Conservation (phyloP, 352 stramenopile genomes). For the Halophytophthora batemanensis region DNA sequence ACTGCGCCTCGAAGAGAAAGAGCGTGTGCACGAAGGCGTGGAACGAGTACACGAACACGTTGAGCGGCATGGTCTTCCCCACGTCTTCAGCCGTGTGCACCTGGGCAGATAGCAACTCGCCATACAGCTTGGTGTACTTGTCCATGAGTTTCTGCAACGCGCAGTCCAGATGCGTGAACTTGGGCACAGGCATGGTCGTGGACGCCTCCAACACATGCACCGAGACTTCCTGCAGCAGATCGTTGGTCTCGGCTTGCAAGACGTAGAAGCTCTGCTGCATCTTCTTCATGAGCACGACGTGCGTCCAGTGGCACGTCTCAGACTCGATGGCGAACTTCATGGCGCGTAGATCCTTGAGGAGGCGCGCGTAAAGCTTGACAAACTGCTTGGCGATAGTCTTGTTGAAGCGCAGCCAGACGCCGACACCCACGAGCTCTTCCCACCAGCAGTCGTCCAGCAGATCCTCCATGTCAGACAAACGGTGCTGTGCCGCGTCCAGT, state of each 20-base stretch:
- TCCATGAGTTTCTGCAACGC: slow-evolving; percentile 47
- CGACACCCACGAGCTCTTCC: slow-evolving; percentile 65
- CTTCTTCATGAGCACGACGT: slow-evolving; percentile 56
- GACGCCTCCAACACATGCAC: slow-evolving; percentile 26
- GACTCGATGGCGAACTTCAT: slow-evolving; percentile 77
- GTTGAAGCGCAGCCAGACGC: slow-evolving; percentile 59
- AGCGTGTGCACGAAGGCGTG: slow-evolving; percentile 64
- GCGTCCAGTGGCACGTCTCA: slow-evolving; percentile 59
- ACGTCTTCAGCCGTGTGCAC: slow-evolving; percentile 50
- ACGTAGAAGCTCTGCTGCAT: slow-evolving; percentile 71
- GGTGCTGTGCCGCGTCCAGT: slow-evolving; percentile 26
- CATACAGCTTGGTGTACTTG: slow-evolving; percentile 60
- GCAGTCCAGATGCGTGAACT: slow-evolving; percentile 51
- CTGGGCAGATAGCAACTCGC: slow-evolving; percentile 36
- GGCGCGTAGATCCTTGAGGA: slow-evolving; percentile 56
- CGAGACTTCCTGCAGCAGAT: slow-evolving; percentile 68
- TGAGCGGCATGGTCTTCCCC: slow-evolving; percentile 65
- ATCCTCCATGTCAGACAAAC: slow-evolving; percentile 43
- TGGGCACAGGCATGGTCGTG: slow-evolving; percentile 35
- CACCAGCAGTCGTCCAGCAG: slow-evolving; percentile 69
- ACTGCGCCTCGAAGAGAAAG: slow-evolving; percentile 58
- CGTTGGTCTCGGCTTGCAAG: slow-evolving; percentile 58
- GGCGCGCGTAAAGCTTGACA: slow-evolving; percentile 50
- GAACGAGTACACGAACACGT: slow-evolving; percentile 81
- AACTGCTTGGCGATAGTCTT: slow-evolving; percentile 71